A percentile compares a stretch with the other conserved stretches of the same genome.
These are phyloP conservation scores for Vigna mungo DNA, from an alignment of 306 rosid species.

Conservation along the genomic window DNA sequence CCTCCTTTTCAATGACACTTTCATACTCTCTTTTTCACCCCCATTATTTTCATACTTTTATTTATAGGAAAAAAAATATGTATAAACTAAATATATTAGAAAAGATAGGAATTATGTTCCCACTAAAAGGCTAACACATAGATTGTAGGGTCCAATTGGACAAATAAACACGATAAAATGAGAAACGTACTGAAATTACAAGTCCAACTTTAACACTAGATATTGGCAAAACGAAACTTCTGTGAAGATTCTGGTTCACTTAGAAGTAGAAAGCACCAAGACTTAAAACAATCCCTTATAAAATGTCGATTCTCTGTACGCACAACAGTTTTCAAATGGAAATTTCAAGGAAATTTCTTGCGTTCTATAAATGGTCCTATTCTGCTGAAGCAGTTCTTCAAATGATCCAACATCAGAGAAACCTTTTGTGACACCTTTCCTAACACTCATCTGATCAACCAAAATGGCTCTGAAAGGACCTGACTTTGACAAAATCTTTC, in stretches of 20 bases:
- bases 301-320: neutral
- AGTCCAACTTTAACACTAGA: conserved; percentile 12
- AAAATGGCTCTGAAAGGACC: conserved; percentile 36
- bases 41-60: neutral
- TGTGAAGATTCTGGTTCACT: conserved; percentile 48
- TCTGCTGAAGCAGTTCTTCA: conserved; percentile 36
- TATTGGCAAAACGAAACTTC: conserved; percentile 38
- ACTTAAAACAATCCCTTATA: conserved; percentile 2
- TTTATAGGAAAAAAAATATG: neutral
- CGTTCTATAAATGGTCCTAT: conserved; percentile 44
- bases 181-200: conserved; percentile 7
- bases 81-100: neutral
- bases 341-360: conserved; percentile 52
- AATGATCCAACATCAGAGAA: conserved; percentile 35
- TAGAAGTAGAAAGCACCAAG: conserved; percentile 2
- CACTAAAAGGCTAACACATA: neutral
- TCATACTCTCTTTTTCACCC: neutral
- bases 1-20: neutral
- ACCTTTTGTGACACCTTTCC: conserved; percentile 3
- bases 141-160: neutral
- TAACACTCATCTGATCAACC: neutral
- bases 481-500: conserved; percentile 44
- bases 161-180: neutral
- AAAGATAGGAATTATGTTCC: neutral
- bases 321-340: conserved; percentile 38